Percentiles rank a stretch among this genome's conserved stretches.
These are phyloP conservation scores for Ceratocystis colombiana DNA, from an alignment of 2,329 filamentous ascomycete genomes.

Conservation along the genomic window DNA sequence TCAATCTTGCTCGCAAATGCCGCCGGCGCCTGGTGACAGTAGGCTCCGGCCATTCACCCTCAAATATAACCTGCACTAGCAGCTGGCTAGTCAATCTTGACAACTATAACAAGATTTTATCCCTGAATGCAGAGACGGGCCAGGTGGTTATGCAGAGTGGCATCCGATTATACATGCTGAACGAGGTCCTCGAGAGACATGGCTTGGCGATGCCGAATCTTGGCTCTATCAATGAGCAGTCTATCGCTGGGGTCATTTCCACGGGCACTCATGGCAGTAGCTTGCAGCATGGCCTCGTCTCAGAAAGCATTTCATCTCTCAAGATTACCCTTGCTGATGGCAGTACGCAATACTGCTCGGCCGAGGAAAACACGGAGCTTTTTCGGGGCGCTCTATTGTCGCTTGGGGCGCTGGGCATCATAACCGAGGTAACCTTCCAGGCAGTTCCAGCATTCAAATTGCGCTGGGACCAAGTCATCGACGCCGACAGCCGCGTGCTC, in stretches of 20 bases:
- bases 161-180: conserved; percentile 67
- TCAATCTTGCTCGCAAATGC: conserved; percentile 70
- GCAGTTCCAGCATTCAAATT: conserved; percentile 75
- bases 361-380: conserved; percentile 60
- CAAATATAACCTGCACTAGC: conserved; percentile 81
- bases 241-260: conserved; percentile 79
- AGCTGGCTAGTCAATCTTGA: conserved; percentile 94
- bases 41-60: conserved; percentile 88
- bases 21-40: conserved; percentile 72
- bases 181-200: conserved; percentile 59
- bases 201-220: conserved; percentile 83
- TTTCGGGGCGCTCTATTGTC: conserved; percentile 83
- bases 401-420: conserved; percentile 80
- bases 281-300: conserved; percentile 70
- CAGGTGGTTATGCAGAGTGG: conserved; percentile 75
- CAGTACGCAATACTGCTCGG: conserved; percentile 58
- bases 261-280: conserved; percentile 92
- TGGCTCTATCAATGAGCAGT: conserved; percentile 91
- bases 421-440: conserved; percentile 78
- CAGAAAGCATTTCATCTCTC: conserved; percentile 63
- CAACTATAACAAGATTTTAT: conserved; percentile 61
- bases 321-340: conserved; percentile 77
- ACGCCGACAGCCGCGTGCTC: conserved; percentile 58
- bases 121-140: conserved; percentile 55
- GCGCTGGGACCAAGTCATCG: conserved; percentile 72